Percentiles rank a stretch among this genome's conserved stretches.
These are phyloP conservation scores for Starmerella potacharoeniae DNA, from an alignment of 805 yeast genomes.

Conservation along the genomic window DNA sequence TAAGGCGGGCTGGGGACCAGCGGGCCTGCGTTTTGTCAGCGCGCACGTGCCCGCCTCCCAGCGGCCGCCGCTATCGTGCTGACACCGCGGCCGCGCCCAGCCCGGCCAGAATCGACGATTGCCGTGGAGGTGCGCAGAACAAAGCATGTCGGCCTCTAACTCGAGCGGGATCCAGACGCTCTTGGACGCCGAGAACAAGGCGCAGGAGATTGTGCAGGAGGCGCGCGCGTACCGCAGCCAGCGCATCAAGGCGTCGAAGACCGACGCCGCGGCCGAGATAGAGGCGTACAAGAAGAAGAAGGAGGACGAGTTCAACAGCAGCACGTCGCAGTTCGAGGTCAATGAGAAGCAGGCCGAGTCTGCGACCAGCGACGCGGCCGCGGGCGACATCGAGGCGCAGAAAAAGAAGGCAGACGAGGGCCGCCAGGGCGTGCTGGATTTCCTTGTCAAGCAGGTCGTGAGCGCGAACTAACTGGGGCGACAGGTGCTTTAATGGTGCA, in stretches of 20 bases:
- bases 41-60: too few species aligned
- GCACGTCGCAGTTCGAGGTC: slow-evolving; percentile 62
- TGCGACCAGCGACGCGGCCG: slow-evolving; percentile 65
- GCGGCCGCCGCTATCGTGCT: too few species aligned
- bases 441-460: slow-evolving; percentile 44
- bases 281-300: slow-evolving; percentile 73
- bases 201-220: slow-evolving; percentile 88
- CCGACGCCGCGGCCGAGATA: slow-evolving; percentile 85
- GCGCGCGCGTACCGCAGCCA: slow-evolving; percentile 65
- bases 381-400: slow-evolving; percentile 58
- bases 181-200: slow-evolving; percentile 83
- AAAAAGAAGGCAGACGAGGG: slow-evolving; percentile 45
- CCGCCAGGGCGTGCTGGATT: slow-evolving; percentile 55
- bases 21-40: too few species aligned
- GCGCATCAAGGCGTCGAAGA: slow-evolving; percentile 84
- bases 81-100: too few species aligned
- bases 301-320: slow-evolving; percentile 66
- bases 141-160: slow-evolving; percentile 33
- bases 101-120: background rate
- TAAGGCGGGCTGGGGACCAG: too few species aligned
- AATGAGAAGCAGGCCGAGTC: slow-evolving; percentile 65
- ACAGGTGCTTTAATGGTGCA: too few species aligned
- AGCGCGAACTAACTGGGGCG: background rate
- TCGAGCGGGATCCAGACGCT: slow-evolving; percentile 59
- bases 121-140: background rate